These are phyloP conservation scores for Seminavis robusta DNA, from an alignment of 108 stramenopile species.

Conservation along the genomic window DNA sequence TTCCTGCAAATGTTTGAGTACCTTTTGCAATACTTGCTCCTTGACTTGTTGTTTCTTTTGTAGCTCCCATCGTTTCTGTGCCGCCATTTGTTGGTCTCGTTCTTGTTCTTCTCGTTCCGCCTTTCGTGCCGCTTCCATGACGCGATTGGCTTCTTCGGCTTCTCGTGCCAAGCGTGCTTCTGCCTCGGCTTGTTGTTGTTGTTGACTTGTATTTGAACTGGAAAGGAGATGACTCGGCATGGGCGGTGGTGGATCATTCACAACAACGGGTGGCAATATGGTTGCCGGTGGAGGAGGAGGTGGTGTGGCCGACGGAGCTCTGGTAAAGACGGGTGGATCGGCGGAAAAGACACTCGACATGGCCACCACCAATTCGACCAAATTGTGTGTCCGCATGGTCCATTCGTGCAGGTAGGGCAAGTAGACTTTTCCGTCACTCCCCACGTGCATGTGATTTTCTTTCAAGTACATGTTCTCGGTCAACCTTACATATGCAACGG, in stretches of 20 bases:
- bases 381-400: slow-evolving; percentile 60
- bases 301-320: slow-evolving; percentile 21
- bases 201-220: no score
- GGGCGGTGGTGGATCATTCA: no score
- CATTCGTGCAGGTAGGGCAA: slow-evolving; percentile 94
- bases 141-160: slow-evolving; percentile 46
- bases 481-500: slow-evolving; percentile 84
- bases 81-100: slow-evolving; percentile 18
- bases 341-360: slow-evolving; percentile 89
- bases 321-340: slow-evolving; percentile 93
- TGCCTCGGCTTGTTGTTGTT: neutral
- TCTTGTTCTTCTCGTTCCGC: slow-evolving; percentile 32
- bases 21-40: slow-evolving; percentile 40
- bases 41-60: slow-evolving; percentile 31
- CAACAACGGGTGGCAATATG: no score
- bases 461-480: slow-evolving; percentile 77
- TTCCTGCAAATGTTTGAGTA: slow-evolving; percentile 26
- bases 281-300: slow-evolving; percentile 18
- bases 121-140: slow-evolving; percentile 41
- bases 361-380: slow-evolving; percentile 72
- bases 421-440: slow-evolving; percentile 87
- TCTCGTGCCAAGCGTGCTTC: slow-evolving; percentile 29
- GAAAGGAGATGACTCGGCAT: no score
- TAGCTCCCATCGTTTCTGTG: slow-evolving; percentile 39
- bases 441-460: slow-evolving; percentile 83